A percentile compares a stretch with the other conserved stretches of the same genome.
Evolutionary conservation across 2,329 filamentous ascomycete species (phyloP).

Genomic region (Diplodia intermedia): DNA sequence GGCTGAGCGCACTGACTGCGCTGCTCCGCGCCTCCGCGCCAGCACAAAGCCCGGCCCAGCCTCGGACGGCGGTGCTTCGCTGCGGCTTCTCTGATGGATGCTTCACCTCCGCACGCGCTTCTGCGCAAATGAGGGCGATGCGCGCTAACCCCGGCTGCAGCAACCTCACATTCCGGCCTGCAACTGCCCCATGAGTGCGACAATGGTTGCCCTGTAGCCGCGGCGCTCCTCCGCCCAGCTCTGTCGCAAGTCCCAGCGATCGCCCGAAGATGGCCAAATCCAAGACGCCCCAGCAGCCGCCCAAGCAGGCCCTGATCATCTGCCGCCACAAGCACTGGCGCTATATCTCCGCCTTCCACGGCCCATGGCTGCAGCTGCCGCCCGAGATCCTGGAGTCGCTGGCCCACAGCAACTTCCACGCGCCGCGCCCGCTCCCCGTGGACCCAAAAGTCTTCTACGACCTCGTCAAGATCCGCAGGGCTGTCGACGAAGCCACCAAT

Average conservation of each 20-base stretch:
- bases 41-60: not conserved
- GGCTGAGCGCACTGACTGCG: not conserved
- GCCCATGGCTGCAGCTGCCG: conserved; percentile 81
- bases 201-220: not conserved
- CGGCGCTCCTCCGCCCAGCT: conserved; percentile 17
- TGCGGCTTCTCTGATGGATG: not conserved
- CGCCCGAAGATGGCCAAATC: conserved; percentile 17
- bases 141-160: conserved; percentile 2
- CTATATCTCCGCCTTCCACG: conserved; percentile 83
- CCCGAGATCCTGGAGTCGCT: conserved; percentile 79
- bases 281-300: not conserved
- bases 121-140: not conserved
- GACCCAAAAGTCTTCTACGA: conserved; percentile 85
- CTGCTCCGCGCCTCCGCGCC: not conserved
- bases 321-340: conserved; percentile 71
- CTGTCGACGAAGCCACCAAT: conserved; percentile 80
- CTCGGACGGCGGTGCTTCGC: not conserved
- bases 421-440: conserved; percentile 76
- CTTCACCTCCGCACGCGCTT: not conserved
- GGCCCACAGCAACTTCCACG: conserved; percentile 79
- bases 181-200: not conserved
- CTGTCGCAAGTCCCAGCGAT: conserved; percentile 8
- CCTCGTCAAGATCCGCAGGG: conserved; percentile 78
- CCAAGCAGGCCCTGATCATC: conserved; percentile 44
- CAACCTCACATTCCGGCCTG: conserved; percentile 1